phyloP scores from a whole-genome alignment of 2,329 filamentous ascomycete genomes.

The Aspergillus hortae region DNA sequence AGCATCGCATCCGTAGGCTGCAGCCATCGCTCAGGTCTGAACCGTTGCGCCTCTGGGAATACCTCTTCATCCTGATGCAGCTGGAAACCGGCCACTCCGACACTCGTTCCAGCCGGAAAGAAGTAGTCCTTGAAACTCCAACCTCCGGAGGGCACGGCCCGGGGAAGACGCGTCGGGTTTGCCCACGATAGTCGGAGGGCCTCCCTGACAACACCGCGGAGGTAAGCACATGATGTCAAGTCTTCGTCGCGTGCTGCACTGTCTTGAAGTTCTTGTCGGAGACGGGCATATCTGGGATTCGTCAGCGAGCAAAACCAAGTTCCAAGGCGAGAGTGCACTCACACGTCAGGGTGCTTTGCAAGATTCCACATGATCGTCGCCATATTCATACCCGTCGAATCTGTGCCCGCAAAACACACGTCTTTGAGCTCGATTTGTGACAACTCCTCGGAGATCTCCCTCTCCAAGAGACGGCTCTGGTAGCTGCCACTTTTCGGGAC shows the following conservation, averaged over 20 bases:
- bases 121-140: slow-evolving; percentile 34
- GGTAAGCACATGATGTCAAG: slow-evolving; percentile 37
- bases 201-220: slow-evolving; percentile 50
- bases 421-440: slow-evolving; percentile 53
- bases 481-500: slow-evolving; percentile 40
- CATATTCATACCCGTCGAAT: slow-evolving; percentile 52
- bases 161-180: slow-evolving; percentile 50
- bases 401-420: slow-evolving; percentile 54
- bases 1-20: slow-evolving; percentile 37
- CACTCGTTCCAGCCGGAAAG: slow-evolving; percentile 44
- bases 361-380: slow-evolving; percentile 48
- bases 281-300: slow-evolving; percentile 22
- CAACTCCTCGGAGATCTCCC: slow-evolving; percentile 40
- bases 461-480: slow-evolving; percentile 46
- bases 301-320: not conserved
- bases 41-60: slow-evolving; percentile 42
- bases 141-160: slow-evolving; percentile 43
- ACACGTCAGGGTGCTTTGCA: slow-evolving; percentile 41
- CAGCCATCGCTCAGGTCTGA: slow-evolving; percentile 50
- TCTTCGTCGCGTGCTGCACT: slow-evolving; percentile 20
- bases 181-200: slow-evolving; percentile 50
- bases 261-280: slow-evolving; percentile 33
- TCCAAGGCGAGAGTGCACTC: slow-evolving; percentile 17
- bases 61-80: slow-evolving; percentile 46
- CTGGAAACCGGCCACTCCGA: slow-evolving; percentile 45